Evolutionary conservation across 805 yeast species (phyloP).

Genomic region (Nakazawaea molendinolei): DNA sequence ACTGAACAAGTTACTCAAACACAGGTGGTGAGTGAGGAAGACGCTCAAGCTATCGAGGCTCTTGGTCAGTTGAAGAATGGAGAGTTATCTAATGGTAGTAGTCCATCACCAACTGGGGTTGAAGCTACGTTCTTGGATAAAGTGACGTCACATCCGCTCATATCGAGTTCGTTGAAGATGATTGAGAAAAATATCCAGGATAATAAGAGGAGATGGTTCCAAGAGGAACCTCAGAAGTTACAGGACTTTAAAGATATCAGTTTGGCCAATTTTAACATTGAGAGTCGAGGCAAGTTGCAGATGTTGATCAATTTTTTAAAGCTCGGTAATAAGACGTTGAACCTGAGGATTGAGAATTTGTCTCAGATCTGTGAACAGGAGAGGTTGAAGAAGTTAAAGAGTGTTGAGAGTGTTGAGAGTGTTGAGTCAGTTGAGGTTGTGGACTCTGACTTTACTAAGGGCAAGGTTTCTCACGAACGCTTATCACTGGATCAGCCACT

Average conservation of each 20-base stretch:
- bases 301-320: conserved; percentile 75
- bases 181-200: conserved; percentile 26
- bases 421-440: neutral
- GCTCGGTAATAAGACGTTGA: conserved; percentile 73
- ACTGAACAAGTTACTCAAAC: too few relatives aligned
- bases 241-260: conserved; percentile 29
- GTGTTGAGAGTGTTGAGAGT: neutral
- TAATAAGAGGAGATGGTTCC: conserved; percentile 16
- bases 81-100: neutral
- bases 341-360: conserved; percentile 55
- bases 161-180: conserved; percentile 29
- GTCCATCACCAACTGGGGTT: conserved; percentile 4
- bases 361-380: conserved; percentile 22
- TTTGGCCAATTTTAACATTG: conserved; percentile 35
- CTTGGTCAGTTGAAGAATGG: conserved; percentile 20
- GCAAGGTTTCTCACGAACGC: too few relatives aligned
- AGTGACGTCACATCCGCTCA: conserved; percentile 29
- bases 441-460: too few relatives aligned
- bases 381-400: conserved; percentile 5
- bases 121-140: conserved; percentile 25
- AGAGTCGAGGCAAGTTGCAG: conserved; percentile 67
- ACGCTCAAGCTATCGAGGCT: conserved; percentile 24
- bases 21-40: conserved; percentile 9
- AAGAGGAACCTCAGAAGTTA: conserved; percentile 13
- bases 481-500: too few relatives aligned